Percentiles rank a stretch among this genome's conserved stretches.
These are phyloP conservation scores for Yamadazyma diddensiae DNA, from an alignment of 1,139 yeast species.

Conservation along the genomic window DNA sequence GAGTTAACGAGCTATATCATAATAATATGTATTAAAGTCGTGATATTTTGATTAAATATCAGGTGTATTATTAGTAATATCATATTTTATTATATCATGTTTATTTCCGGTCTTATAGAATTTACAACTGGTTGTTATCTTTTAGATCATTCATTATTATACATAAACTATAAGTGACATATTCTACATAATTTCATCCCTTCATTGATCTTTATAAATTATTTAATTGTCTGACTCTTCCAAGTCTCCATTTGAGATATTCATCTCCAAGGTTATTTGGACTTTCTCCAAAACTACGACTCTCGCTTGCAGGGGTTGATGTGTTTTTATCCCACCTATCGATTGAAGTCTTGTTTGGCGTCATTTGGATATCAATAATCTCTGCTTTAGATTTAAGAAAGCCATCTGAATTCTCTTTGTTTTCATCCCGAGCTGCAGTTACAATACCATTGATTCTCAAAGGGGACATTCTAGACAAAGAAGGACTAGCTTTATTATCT, in stretches of 20 bases:
- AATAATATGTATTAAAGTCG: not conserved
- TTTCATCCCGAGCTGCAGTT: slow-evolving; percentile 1
- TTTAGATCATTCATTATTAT: slow-evolving; percentile 2
- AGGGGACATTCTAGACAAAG: slow-evolving; percentile 19
- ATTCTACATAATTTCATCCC: not conserved
- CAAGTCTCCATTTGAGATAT: slow-evolving; percentile 41
- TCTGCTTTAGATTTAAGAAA: slow-evolving; percentile 2
- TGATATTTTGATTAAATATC: slow-evolving; percentile 1
- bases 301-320: slow-evolving; percentile 16
- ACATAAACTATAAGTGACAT: slow-evolving; percentile 1
- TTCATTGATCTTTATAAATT: slow-evolving; percentile 3
- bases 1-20: slow-evolving; percentile 3
- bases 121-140: not conserved
- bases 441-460: slow-evolving; percentile 14
- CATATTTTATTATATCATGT: not conserved
- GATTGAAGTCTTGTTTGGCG: slow-evolving; percentile 20
- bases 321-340: slow-evolving; percentile 12
- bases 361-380: slow-evolving; percentile 17
- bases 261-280: slow-evolving; percentile 44
- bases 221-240: slow-evolving; percentile 34
- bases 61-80: slow-evolving; percentile 1
- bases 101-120: not conserved
- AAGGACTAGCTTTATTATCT: slow-evolving; percentile 5
- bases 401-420: slow-evolving; percentile 6
- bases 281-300: slow-evolving; percentile 26